Percentiles rank a stretch among this genome's conserved stretches.
These are phyloP conservation scores for Saturnispora kantuleensis DNA, from an alignment of 805 yeast species.

Conservation along the genomic window DNA sequence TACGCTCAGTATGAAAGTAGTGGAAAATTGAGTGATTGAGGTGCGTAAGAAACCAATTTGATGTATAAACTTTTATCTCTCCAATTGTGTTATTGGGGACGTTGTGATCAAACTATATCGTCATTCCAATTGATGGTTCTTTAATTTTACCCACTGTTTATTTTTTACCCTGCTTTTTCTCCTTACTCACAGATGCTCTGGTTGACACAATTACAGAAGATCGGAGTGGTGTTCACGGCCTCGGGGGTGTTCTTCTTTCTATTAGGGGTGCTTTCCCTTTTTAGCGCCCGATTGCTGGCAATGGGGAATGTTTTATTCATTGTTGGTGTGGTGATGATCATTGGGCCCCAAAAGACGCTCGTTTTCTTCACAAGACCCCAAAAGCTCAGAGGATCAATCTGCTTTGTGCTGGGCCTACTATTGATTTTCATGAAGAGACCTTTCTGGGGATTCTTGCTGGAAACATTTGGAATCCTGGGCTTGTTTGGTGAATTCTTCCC, in stretches of 20 bases:
- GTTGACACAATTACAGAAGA: slow-evolving; percentile 70
- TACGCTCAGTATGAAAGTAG: too few relatives aligned
- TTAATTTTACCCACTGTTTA: too few relatives aligned
- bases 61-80: too few relatives aligned
- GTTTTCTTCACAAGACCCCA: slow-evolving; percentile 79
- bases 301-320: slow-evolving; percentile 77
- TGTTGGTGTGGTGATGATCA: slow-evolving; percentile 75
- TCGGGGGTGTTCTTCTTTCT: slow-evolving; percentile 71
- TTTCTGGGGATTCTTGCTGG: slow-evolving; percentile 76
- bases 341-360: slow-evolving; percentile 78
- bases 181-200: slow-evolving; percentile 38
- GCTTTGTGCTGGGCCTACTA: slow-evolving; percentile 65
- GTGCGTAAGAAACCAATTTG: too few relatives aligned
- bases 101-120: too few relatives aligned
- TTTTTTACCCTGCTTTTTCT: too few relatives aligned
- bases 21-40: too few relatives aligned
- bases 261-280: slow-evolving; percentile 75
- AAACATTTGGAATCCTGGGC: slow-evolving; percentile 80
- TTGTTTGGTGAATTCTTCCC: slow-evolving; percentile 89
- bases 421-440: slow-evolving; percentile 69
- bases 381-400: slow-evolving; percentile 78
- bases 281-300: slow-evolving; percentile 82
- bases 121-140: too few relatives aligned
- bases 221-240: slow-evolving; percentile 89
- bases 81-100: too few relatives aligned